phyloP scores from a whole-genome alignment of 352 stramenopile species.

The Phytophthora quininea region DNA sequence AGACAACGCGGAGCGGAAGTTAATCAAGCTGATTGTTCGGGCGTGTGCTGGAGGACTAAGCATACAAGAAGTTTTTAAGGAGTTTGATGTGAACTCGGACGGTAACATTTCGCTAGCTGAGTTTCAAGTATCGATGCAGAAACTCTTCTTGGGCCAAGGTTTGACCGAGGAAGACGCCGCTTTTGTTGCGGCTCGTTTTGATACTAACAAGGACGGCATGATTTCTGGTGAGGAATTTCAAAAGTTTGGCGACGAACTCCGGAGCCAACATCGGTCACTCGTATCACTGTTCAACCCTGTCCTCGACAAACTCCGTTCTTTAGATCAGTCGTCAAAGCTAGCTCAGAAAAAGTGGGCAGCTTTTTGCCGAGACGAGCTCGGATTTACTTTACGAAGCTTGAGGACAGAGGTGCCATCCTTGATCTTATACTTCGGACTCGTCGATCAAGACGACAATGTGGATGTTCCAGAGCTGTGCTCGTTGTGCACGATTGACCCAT shows the following conservation, averaged over 20 bases:
- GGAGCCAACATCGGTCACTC: constrained; percentile 37
- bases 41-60: constrained; percentile 52
- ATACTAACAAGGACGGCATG: constrained; percentile 58
- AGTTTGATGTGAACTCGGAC: constrained; percentile 75
- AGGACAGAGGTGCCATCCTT: constrained; percentile 21
- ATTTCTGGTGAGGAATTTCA: constrained; percentile 72
- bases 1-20: constrained; percentile 51
- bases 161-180: constrained; percentile 45
- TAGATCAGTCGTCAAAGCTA: constrained; percentile 19
- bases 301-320: constrained; percentile 14
- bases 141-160: constrained; percentile 47
- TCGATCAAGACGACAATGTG: constrained; percentile 30
- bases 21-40: constrained; percentile 67
- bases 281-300: constrained; percentile 33
- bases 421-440: constrained; percentile 36
- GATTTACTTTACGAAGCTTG: constrained; percentile 29
- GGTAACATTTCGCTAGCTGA: constrained; percentile 61
- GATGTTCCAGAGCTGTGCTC: constrained; percentile 36
- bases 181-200: constrained; percentile 53
- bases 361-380: constrained; percentile 42
- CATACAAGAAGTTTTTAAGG: constrained; percentile 70
- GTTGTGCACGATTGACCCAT: constrained; percentile 22
- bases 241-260: constrained; percentile 52
- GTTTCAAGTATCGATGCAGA: constrained; percentile 59
- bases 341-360: constrained; percentile 34